These are phyloP conservation scores for Penicillium glabrum DNA, from an alignment of 2,329 filamentous ascomycete species.

Conservation along the genomic window DNA sequence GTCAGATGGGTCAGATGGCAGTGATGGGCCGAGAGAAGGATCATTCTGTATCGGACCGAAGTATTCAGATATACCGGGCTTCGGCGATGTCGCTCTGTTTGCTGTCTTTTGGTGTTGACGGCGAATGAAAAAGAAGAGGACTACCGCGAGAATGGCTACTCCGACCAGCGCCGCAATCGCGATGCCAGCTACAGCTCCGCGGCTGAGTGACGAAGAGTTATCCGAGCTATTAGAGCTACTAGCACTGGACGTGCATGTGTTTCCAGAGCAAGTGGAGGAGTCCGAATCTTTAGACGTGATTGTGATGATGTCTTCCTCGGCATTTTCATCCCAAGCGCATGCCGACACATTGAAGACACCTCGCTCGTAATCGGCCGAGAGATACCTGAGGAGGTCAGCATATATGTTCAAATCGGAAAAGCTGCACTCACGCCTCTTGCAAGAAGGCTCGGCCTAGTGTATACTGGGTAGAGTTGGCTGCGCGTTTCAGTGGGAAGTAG, in stretches of 20 bases:
- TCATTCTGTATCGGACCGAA: conserved; percentile 13
- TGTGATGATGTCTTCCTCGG: conserved; percentile 11
- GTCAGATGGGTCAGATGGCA: background rate
- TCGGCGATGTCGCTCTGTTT: conserved; percentile 8
- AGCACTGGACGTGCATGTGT: background rate
- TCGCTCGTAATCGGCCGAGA: conserved; percentile 58
- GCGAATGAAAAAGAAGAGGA: conserved; percentile 13
- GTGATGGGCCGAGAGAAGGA: conserved; percentile 1
- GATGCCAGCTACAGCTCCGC: conserved; percentile 16
- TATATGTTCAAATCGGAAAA: conserved; percentile 9
- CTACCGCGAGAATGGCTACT: conserved; percentile 6
- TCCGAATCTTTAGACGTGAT: conserved; percentile 7
- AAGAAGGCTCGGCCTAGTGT: conserved; percentile 68
- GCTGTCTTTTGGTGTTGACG: conserved; percentile 12
- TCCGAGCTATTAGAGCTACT: background rate
- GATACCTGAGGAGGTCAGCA: conserved; percentile 37
- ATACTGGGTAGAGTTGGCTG: conserved; percentile 54
- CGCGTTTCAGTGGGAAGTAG: conserved; percentile 67
- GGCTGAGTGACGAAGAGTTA: conserved; percentile 6
- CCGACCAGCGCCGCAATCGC: conserved; percentile 14
- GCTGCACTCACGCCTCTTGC: conserved; percentile 56
- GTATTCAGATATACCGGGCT: conserved; percentile 10
- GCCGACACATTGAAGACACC: conserved; percentile 53
- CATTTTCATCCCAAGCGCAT: conserved; percentile 12
- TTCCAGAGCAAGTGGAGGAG: conserved; percentile 3